Base-by-base conservation (phyloP, 352 stramenopile species). In the Pythium graminicola region DNA sequence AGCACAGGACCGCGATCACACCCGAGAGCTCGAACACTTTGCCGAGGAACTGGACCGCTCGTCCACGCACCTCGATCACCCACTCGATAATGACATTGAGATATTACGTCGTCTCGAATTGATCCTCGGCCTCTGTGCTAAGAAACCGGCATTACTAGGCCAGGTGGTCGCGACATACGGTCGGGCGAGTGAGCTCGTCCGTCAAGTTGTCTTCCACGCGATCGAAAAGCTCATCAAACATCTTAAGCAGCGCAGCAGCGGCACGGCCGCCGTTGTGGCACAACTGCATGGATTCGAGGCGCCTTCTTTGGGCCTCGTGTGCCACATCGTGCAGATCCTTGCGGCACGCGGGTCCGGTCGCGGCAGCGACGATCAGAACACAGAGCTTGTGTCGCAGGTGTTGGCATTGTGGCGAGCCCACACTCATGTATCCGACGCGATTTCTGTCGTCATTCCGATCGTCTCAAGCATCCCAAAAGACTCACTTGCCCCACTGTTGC, bases 211-310 rank as follows among this genome's bases (percentile, higher is more conserved):
- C 40, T 85, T 89, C 58, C 67, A 74, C 35, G 76, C 79, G 8
- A 81, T 88, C 66, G 81, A 92, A 55, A 92, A 92, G 59, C 72
- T 92, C 26, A 92, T 92, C 60, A 88, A 87, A 64, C 76, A 88
- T 62, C 65, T 89, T 6, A 87, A 86, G 62, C 76, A 85, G 55
- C 74, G 55, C 23, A 57, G 44, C 40, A 57, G 69, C 31, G 76
- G 77, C 38, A 76, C 64, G 41, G 57, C 65, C 27, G 72, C 79
- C 42, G 76, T 91, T 22, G 62, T 91, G 16, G 71, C 67, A 5
- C 78, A 91, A 49, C 65, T 92, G 19, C 65, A 88, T 17, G 75
- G 72, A 7, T 89, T 86, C 31, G 67, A 74, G 10, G 47, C 75
- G 0, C 69, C 73, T 17, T 72, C 81, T 22, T 73, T 92, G 20